Conservation (phyloP, 768 basidiomycete genomes). For the Kwoniella heveanensis region DNA sequence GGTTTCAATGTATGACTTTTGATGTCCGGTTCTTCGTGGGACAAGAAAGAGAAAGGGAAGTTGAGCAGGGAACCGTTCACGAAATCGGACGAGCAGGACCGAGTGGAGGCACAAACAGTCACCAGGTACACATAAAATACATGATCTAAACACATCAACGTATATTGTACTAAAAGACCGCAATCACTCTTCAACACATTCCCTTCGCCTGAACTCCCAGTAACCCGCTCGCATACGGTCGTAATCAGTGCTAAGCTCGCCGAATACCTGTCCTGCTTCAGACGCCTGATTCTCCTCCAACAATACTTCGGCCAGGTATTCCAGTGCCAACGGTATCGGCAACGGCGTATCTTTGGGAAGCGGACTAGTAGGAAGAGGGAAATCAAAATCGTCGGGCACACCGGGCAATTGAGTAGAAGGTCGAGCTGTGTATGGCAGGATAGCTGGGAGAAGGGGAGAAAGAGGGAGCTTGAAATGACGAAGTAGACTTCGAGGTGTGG, state of each 20-base stretch:
- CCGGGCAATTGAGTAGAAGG: constrained; percentile 40
- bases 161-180: too few species aligned
- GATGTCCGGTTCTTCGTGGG: not conserved
- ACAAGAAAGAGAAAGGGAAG: not conserved
- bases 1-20: not conserved
- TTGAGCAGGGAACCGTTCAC: too few species aligned
- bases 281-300: constrained; percentile 14
- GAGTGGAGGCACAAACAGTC: not conserved
- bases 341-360: constrained; percentile 65
- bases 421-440: constrained; percentile 64
- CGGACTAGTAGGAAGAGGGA: constrained; percentile 27
- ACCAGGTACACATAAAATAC: not conserved
- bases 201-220: constrained; percentile 44
- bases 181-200: constrained; percentile 23
- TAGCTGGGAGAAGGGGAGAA: constrained; percentile 64
- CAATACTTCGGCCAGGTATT: constrained; percentile 27
- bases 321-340: constrained; percentile 69
- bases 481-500: constrained; percentile 56
- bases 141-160: not conserved
- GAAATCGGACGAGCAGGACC: not conserved
- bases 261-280: constrained; percentile 35
- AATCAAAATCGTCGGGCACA: constrained; percentile 21
- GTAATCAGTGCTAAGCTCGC: constrained; percentile 32
- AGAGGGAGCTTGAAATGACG: constrained; percentile 66
- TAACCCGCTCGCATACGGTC: constrained; percentile 54